Percentiles rank a stretch among this genome's conserved stretches.
These are phyloP conservation scores for Ochromonas danica DNA, from an alignment of 108 stramenopile species.

Conservation along the genomic window DNA sequence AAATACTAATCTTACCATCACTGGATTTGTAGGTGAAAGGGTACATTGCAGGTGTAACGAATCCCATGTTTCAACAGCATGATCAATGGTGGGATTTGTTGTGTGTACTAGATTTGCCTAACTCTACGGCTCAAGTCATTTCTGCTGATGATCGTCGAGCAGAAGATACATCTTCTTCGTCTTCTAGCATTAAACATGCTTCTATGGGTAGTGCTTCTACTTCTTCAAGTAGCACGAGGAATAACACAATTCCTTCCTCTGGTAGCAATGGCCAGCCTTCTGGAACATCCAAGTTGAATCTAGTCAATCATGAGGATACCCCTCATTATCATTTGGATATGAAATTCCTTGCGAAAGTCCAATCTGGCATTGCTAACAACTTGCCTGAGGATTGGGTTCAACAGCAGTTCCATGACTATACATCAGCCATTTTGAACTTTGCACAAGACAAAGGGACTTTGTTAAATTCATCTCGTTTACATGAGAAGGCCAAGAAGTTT, in stretches of 20 bases:
- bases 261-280: too few species aligned
- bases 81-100: slow-evolving; percentile 55
- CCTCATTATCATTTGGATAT: slow-evolving; percentile 4
- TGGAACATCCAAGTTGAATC: background rate
- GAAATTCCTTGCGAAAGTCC: background rate
- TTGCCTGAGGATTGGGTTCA: slow-evolving; percentile 26
- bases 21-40: slow-evolving; percentile 38
- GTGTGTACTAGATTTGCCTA: slow-evolving; percentile 40
- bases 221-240: background rate
- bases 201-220: background rate
- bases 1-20: background rate
- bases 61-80: slow-evolving; percentile 53
- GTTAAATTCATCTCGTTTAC: background rate
- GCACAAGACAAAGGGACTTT: slow-evolving; percentile 4
- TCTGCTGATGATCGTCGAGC: slow-evolving; percentile 26
- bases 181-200: background rate
- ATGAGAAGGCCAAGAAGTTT: background rate
- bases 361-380: background rate
- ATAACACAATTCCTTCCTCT: background rate
- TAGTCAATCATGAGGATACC: background rate
- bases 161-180: background rate
- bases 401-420: slow-evolving; percentile 28
- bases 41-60: slow-evolving; percentile 54
- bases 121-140: background rate
- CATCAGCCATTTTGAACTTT: background rate